Conservation (phyloP, 495 filamentous ascomycete genomes). For the Neurospora cerealis region DNA sequence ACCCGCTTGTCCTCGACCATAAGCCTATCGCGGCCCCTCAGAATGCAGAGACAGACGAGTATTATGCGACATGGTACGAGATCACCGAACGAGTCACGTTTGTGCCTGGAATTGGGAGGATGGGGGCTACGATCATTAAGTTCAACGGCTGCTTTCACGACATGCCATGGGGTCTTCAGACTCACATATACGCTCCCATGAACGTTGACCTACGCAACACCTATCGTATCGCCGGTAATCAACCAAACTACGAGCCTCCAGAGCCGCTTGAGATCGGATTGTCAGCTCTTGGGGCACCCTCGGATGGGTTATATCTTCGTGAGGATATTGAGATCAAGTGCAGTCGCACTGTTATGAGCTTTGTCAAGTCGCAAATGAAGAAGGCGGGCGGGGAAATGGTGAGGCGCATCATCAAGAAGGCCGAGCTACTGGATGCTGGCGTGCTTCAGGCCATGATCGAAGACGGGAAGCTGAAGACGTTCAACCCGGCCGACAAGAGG, state of each 20-base stretch:
- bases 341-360: constrained; percentile 54
- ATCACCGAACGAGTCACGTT: constrained; percentile 55
- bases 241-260: constrained; percentile 49
- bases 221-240: constrained; percentile 48
- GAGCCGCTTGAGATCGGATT: constrained; percentile 48
- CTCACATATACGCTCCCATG: constrained; percentile 62
- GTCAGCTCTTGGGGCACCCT: constrained; percentile 39
- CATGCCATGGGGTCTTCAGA: constrained; percentile 57
- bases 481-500: constrained; percentile 33
- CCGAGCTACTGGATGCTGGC: constrained; percentile 40
- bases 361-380: constrained; percentile 62
- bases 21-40: constrained; percentile 51
- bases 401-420: constrained; percentile 56
- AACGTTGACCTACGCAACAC: constrained; percentile 41
- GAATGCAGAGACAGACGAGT: constrained; percentile 57
- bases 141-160: constrained; percentile 74
- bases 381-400: constrained; percentile 56
- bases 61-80: constrained; percentile 62
- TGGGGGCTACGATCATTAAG: constrained; percentile 51
- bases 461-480: constrained; percentile 38
- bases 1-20: constrained; percentile 61
- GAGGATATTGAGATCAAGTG: constrained; percentile 68
- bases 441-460: constrained; percentile 40
- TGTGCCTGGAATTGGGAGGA: constrained; percentile 49
- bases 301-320: constrained; percentile 59